Percentiles rank a stretch among this genome's conserved stretches.
These are phyloP conservation scores for Fonsecaea pedrosoi DNA, from an alignment of 2,329 filamentous ascomycete genomes.

Conservation along the genomic window DNA sequence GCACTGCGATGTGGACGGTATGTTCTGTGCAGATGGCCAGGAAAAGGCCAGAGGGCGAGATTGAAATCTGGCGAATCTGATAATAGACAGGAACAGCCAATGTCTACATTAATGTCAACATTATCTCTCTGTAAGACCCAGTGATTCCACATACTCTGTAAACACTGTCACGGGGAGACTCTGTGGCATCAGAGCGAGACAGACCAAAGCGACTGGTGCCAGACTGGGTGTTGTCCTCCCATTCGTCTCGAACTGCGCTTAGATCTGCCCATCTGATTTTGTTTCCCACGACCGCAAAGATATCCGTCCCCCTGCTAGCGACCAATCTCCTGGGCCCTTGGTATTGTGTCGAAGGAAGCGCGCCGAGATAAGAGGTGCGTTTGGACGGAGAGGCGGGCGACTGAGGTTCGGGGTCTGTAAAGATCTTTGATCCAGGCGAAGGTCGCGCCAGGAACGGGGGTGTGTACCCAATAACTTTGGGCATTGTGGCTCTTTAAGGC, in stretches of 20 bases:
- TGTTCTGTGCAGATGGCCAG: slow-evolving; percentile 83
- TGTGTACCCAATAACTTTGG: slow-evolving; percentile 82
- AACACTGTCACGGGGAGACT: slow-evolving; percentile 10
- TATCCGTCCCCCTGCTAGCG: slow-evolving; percentile 80
- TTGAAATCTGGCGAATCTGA: slow-evolving; percentile 81
- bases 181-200: slow-evolving; percentile 12
- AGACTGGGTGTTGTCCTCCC: slow-evolving; percentile 48
- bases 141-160: slow-evolving; percentile 55
- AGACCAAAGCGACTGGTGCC: slow-evolving; percentile 23
- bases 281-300: slow-evolving; percentile 86
- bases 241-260: slow-evolving; percentile 73
- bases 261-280: slow-evolving; percentile 93
- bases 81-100: slow-evolving; percentile 80
- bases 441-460: slow-evolving; percentile 84
- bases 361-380: slow-evolving; percentile 44
- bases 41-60: slow-evolving; percentile 81
- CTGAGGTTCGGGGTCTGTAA: slow-evolving; percentile 62
- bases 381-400: slow-evolving; percentile 47
- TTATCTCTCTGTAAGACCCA: slow-evolving; percentile 21
- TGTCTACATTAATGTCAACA: slow-evolving; percentile 46
- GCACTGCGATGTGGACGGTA: slow-evolving; percentile 84
- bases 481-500: slow-evolving; percentile 64
- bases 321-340: slow-evolving; percentile 66
- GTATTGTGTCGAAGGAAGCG: slow-evolving; percentile 41
- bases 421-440: slow-evolving; percentile 78